Percentiles rank a stretch among this genome's conserved stretches.
Evolutionary conservation across 192 early-diverging fungal genomes (phyloP).

Genomic region (Coemansia sp.): DNA sequence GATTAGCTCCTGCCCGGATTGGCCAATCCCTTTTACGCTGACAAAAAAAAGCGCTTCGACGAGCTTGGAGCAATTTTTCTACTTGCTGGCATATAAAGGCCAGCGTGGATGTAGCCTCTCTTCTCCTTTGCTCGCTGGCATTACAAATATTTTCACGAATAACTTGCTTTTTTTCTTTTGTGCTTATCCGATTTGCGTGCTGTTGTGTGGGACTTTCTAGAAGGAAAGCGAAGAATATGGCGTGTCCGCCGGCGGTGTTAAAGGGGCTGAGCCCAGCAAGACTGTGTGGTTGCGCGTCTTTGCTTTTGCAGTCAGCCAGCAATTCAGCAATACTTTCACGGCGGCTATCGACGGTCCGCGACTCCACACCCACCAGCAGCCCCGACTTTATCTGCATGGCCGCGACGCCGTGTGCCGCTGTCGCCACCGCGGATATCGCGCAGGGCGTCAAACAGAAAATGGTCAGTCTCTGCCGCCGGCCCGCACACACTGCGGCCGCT

Average conservation of each 20-base stretch:
- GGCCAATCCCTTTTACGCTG: too few species aligned
- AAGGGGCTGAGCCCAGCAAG: background rate
- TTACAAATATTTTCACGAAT: background rate
- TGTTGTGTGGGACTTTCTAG: too few species aligned
- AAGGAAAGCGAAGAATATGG: background rate
- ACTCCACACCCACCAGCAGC: background rate
- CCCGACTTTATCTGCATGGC: background rate
- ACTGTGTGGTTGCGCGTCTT: background rate
- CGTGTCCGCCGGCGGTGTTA: background rate
- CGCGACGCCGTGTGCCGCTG: background rate
- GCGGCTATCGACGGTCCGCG: background rate
- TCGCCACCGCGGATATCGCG: background rate
- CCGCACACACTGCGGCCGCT: background rate
- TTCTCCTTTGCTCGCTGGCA: background rate
- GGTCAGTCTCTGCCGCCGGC: conserved; percentile 19
- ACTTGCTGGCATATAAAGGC: too few species aligned
- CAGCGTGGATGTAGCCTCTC: too few species aligned
- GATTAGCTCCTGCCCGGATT: too few species aligned
- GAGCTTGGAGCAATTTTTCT: too few species aligned
- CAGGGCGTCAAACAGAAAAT: conserved; percentile 22
- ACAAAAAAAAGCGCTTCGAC: too few species aligned
- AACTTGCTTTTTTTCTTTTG: background rate
- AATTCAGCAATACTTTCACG: too few species aligned
- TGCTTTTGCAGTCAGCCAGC: too few species aligned
- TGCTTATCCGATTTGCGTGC: background rate